Evolutionary conservation across 371 early-diverging fungal species (phyloP).

Genomic region (Conidiobolus incongruus): DNA sequence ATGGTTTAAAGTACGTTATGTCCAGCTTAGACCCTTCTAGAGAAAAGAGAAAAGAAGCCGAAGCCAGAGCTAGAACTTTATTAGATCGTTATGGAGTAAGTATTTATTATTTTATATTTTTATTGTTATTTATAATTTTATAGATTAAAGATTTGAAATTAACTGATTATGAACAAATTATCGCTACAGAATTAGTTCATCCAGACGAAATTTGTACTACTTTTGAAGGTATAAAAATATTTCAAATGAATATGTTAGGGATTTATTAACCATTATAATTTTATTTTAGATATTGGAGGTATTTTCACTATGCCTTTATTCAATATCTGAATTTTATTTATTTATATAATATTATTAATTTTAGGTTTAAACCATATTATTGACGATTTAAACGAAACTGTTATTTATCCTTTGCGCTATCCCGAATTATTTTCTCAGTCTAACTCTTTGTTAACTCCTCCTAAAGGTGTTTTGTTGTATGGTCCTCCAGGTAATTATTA

Average conservation of each 20-base stretch:
- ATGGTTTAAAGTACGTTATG: constrained; percentile 60
- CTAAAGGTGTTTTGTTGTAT: constrained; percentile 83
- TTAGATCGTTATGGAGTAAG: constrained; percentile 51
- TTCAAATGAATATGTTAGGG: too few species aligned
- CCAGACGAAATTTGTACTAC: constrained; percentile 72
- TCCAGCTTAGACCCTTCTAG: constrained; percentile 43
- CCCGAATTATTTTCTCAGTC: constrained; percentile 73
- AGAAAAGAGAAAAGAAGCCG: constrained; percentile 46
- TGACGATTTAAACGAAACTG: constrained; percentile 72
- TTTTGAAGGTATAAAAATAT: constrained; percentile 71
- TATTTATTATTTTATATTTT: neutral
- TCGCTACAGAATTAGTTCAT: constrained; percentile 79
- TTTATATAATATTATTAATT: neutral
- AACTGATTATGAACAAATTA: constrained; percentile 80
- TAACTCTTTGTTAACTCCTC: constrained; percentile 71
- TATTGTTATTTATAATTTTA: too few species aligned
- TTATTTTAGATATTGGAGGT: constrained; percentile 2
- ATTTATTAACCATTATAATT: neutral
- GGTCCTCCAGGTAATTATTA: constrained; percentile 57
- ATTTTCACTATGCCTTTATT: too few species aligned
- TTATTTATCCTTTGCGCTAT: constrained; percentile 82
- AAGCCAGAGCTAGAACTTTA: constrained; percentile 37
- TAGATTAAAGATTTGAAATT: constrained; percentile 47
- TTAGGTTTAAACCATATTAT: constrained; percentile 66
- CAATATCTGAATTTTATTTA: too few species aligned